Conservation (phyloP, 2,329 filamentous ascomycete species). For the Clonostachys chloroleuca region DNA sequence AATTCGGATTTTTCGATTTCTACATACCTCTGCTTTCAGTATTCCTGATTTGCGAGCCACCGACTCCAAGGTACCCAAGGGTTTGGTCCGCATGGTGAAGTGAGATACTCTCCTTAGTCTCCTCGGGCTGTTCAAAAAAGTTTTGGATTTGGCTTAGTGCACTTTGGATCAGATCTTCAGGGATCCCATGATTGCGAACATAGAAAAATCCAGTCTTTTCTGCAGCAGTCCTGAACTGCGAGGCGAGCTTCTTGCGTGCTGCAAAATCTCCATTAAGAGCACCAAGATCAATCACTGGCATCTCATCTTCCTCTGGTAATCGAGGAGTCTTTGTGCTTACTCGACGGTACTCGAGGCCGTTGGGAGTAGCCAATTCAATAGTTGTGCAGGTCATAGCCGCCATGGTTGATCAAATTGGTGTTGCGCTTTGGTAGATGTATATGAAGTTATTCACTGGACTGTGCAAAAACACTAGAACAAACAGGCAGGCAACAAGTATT, state of each 20-base stretch:
- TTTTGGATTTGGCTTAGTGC: slow-evolving; percentile 9
- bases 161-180: slow-evolving; percentile 17
- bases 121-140: slow-evolving; percentile 19
- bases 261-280: slow-evolving; percentile 23
- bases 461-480: no score
- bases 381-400: background rate
- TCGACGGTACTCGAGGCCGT: slow-evolving; percentile 18
- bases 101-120: slow-evolving; percentile 12
- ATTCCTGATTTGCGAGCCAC: background rate
- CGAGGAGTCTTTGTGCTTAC: slow-evolving; percentile 26
- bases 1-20: no score
- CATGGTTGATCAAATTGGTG: no score
- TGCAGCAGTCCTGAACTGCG: slow-evolving; percentile 38
- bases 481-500: no score
- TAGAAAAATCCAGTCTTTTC: slow-evolving; percentile 51
- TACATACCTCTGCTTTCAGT: no score
- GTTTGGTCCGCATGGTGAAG: no score
- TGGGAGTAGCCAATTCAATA: background rate
- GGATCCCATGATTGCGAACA: slow-evolving; percentile 43
- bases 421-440: no score
- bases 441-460: no score
- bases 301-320: slow-evolving; percentile 31
- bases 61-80: no score
- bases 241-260: slow-evolving; percentile 29
- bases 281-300: slow-evolving; percentile 49